Evolutionary conservation across 805 yeast genomes (phyloP), one percentile per base, ranked within the genome.

Genomic region (Candida ortonii): DNA sequence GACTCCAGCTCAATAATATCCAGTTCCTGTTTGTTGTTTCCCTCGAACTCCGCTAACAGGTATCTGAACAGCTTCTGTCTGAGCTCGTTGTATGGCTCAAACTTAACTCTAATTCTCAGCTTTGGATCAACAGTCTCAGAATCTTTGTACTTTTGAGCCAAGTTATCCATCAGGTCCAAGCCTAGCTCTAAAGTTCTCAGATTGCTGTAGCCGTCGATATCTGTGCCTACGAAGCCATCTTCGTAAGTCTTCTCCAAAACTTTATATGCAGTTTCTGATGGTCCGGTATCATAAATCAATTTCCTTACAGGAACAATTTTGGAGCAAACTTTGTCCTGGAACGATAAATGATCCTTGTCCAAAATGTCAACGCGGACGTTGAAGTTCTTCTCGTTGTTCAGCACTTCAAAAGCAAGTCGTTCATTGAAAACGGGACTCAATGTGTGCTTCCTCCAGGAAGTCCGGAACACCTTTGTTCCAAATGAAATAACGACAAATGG

Each of bases 401-500:
- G 65, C 0, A 90, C 73, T 43, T 88, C 95, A 54, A 90, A 83
- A 1, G 90, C 80, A 14, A 89, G 60, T 44, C 81, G 65, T 57
- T 89, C 95, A 49, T 87, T 79, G 61, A 79, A 90, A 1, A 79
- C 70, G 0, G 98, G 98, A 35, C 80, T 80, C 33, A 86, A 59
- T 1, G 86, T 81, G 56, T 90, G 97, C 15, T 84, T 73, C 46
- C 80, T 73, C 79, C 88, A 82, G 8, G 88, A 79, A 0, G 97
- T 88, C 46, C 94, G 74, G 57, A 76, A 90, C 0, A 90, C 87
- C 46, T 82, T 82, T 49, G 84, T 80, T 7, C 96, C 96, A 57
- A 90, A 87, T 0, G 96, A 80, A 1, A 87, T 80, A 13, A 90
- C 87, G 3, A 90, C 90, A 62, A 90, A 93, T 2, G 97, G 97